Base-by-base conservation (phyloP, 1,284 basidiomycete genomes). In the Tilletia walkeri region DNA sequence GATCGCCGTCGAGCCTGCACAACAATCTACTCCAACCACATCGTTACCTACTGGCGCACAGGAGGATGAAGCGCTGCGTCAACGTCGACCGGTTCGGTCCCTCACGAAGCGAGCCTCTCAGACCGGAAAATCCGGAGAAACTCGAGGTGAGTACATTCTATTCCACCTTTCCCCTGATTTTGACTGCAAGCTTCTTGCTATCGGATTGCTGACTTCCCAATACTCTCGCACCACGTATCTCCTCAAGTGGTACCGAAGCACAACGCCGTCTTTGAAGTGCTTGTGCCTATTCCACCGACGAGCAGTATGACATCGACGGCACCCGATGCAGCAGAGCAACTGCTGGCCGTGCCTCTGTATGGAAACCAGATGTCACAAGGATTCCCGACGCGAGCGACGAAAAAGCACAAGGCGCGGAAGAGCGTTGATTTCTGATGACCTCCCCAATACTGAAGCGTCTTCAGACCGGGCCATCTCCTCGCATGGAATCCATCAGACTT, bases 231-330 rank as follows among this genome's bases (percentile, higher is more conserved):
- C 6, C 24, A 36, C 24, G 16, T 36, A 14, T 14, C 14, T 56
- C 24, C 56, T 61, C 30, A n/a, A 61, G 56, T 61, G 18, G 24
- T 61, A 61, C 56, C 56, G 12, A 61, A 61, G 56, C 56, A 61
- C 36, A 61, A 61, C 4, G 30, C 56, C 56, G 56, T 61, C n/a
- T 61, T 61, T 18, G 56, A 61, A 7, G 12, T 61, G 24, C 20
- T 38, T 30, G 30, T 61, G 10, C 56, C 56, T 38, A 16, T 61
- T 7, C 56, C 56, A 16, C 24, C 56, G 50, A 18, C 20, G n/a
- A 30, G 24, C 24, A 30, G 24, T 30, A 7, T 18, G 20, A 9
- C 50, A 10, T 1, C 50, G 18, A 53, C 30, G 56, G 18, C 56
- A 61, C 9, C 56, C 6, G 16, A 18, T 1, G n/a, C 18, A 18